phyloP scores from a whole-genome alignment of 495 filamentous ascomycete species.

The Neurospora sp. region DNA sequence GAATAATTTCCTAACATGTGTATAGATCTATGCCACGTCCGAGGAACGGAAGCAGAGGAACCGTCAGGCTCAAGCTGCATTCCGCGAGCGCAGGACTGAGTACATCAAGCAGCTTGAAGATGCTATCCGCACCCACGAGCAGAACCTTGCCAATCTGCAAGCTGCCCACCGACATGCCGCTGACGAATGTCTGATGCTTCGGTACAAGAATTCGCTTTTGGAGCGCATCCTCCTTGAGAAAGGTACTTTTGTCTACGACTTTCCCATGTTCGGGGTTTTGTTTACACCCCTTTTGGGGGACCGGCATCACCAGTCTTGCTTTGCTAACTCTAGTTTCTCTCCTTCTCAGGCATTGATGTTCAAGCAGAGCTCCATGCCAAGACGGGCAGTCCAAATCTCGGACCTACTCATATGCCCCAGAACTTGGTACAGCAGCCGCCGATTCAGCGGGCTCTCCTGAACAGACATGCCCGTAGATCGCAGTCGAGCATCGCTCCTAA shows the following conservation, averaged over 20 bases:
- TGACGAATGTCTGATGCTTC: slow-evolving; percentile 95
- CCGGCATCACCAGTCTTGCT: background rate
- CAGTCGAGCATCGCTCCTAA: slow-evolving; percentile 63
- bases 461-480: slow-evolving; percentile 60
- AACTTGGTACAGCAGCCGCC: slow-evolving; percentile 57
- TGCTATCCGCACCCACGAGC: slow-evolving; percentile 95
- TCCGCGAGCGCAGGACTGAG: slow-evolving; percentile 91
- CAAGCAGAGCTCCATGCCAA: slow-evolving; percentile 89
- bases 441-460: slow-evolving; percentile 62
- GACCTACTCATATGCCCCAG: slow-evolving; percentile 50
- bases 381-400: slow-evolving; percentile 63
- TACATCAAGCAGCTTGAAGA: slow-evolving; percentile 99
- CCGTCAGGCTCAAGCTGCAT: slow-evolving; percentile 92
- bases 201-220: slow-evolving; percentile 95
- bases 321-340: background rate
- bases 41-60: slow-evolving; percentile 98
- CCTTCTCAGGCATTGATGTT: slow-evolving; percentile 75
- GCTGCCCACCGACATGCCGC: slow-evolving; percentile 90
- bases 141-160: slow-evolving; percentile 80
- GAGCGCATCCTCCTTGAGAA: slow-evolving; percentile 94
- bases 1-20: slow-evolving; percentile 12
- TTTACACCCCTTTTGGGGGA: background rate
- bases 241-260: slow-evolving; percentile 39
- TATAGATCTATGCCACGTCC: slow-evolving; percentile 92
- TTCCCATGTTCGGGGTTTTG: background rate